Evolutionary conservation across 306 rosid species (phyloP), one percentile per base, ranked within the genome.

Genomic region (Canavalia gladiata): DNA sequence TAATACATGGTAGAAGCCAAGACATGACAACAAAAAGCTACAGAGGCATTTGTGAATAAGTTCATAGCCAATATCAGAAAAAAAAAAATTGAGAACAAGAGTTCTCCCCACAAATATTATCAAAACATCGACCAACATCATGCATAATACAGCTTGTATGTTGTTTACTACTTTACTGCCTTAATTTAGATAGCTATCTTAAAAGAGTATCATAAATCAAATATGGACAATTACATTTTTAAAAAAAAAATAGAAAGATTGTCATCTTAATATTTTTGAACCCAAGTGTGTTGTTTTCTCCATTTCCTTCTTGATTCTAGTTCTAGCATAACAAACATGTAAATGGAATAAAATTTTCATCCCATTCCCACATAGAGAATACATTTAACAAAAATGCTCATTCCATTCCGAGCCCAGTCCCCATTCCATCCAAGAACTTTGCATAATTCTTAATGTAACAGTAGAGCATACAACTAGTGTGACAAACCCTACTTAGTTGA

Each of bases 41-140:
- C 31, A 60, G 49, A 73, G 10, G 72, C 54, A 31, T 34, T 13
- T 43, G 51, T 60, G 64, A 67, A 64, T 34, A 72, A 70, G 47
- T 63, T 56, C 56, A 76, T 35, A 18, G 55, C 12, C 71, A 70
- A 71, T 3, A 76, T 60, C 59, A 34, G 60, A 60, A 34, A 46
- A 18, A 46, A 18, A 18, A 18, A 18, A 18, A 18, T 59, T 69
- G 47, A 33, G 47, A 56, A 33, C 71, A 46, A 67, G 65, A 54
- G 2, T 34, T 75, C 29, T 33, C 59, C 47, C 67, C 41, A 30
- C 75, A 43, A 18, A 18, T 81, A 58, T 54, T 74, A 65, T 52
- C 56, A 76, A 68, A 25, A 34, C 51, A 77, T 29, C 33, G 63
- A 77, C 68, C 52, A 58, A 29, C 76, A 68, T 56, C 76, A 77